Evolutionary conservation across 2,329 filamentous ascomycete species (phyloP).

Genomic region (Thielaviopsis euricoi): DNA sequence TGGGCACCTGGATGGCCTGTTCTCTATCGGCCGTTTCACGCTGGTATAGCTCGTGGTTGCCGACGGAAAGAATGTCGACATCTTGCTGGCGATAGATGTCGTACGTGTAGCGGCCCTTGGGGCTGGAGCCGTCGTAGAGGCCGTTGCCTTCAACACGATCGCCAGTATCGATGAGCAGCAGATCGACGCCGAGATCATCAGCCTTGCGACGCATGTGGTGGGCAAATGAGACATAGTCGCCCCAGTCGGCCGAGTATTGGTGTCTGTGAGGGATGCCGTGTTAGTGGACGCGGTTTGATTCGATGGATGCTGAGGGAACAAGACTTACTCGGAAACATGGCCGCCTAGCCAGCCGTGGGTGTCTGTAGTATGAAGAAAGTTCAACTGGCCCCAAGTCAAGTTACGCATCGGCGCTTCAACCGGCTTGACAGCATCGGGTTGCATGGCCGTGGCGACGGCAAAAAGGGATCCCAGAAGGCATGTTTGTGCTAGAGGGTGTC

Average conservation of each 20-base stretch:
- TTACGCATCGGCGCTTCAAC: constrained; percentile 67
- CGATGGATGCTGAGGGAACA: not conserved
- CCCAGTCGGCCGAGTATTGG: constrained; percentile 93
- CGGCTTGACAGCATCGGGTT: constrained; percentile 67
- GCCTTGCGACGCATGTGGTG: constrained; percentile 64
- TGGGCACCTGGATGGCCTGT: constrained; percentile 62
- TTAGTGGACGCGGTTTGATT: not conserved
- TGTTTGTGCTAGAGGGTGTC: not conserved
- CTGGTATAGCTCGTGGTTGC: constrained; percentile 93
- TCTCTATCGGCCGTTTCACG: constrained; percentile 62
- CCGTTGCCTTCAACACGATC: constrained; percentile 90
- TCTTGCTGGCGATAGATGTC: constrained; percentile 71
- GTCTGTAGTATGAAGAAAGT: constrained; percentile 93
- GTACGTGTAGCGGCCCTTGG: constrained; percentile 77
- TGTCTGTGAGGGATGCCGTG: constrained; percentile 31
- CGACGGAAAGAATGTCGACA: constrained; percentile 71
- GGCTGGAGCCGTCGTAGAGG: constrained; percentile 75
- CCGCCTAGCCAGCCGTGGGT: constrained; percentile 93
- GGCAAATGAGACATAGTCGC: constrained; percentile 90
- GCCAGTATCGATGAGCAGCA: constrained; percentile 89
- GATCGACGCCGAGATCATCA: constrained; percentile 61
- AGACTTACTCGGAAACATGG: constrained; percentile 67
- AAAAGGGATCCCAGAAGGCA: constrained; percentile 17
- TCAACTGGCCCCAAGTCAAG: constrained; percentile 82
- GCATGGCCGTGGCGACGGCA: constrained; percentile 33